Base-by-base conservation (phyloP, 2,329 filamentous ascomycete genomes). In the Aquanectria penicillioides region DNA sequence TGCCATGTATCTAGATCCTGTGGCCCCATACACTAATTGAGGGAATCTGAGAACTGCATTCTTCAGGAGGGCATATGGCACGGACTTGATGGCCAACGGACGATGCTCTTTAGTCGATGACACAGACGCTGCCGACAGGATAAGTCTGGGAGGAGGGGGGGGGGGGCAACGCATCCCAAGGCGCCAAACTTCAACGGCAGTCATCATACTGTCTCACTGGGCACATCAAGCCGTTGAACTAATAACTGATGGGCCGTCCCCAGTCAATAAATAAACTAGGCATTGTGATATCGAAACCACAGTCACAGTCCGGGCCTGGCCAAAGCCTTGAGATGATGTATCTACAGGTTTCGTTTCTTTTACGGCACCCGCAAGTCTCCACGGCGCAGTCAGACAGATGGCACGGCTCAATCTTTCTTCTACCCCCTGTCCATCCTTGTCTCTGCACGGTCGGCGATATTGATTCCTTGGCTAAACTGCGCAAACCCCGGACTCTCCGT, bases 401-500 rank as follows among this genome's bases (percentile, higher is more conserved):
- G 29, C 22, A 44, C 18, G 36, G 15, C 41, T 26, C 25, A 12
- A 20, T 28, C 17, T n/a, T n/a, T n/a, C n/a, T n/a, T n/a, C n/a
- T n/a, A n/a, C n/a, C n/a, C n/a, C n/a, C n/a, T n/a, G n/a, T n/a
- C n/a, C n/a, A n/a, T n/a, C n/a, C n/a, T n/a, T n/a, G n/a, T n/a
- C n/a, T n/a, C n/a, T n/a, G n/a, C n/a, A n/a, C n/a, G n/a, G n/a
- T n/a, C n/a, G n/a, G n/a, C n/a, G n/a, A n/a, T n/a, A n/a, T n/a
- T n/a, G n/a, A n/a, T n/a, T n/a, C 38, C 5, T 28, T 25, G 38
- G 23, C 38, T 43, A 18, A 20, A 49, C 33, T 49, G 53, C 25
- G 28, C 31, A 29, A 64, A 49, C 49, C 61, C 47, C 51, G 38
- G 53, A 57, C 43, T 41, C 26, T 28, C 5, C 23, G 15, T 17